phyloP scores from a whole-genome alignment of 1,139 yeast genomes.

The Taphrina pruni region DNA sequence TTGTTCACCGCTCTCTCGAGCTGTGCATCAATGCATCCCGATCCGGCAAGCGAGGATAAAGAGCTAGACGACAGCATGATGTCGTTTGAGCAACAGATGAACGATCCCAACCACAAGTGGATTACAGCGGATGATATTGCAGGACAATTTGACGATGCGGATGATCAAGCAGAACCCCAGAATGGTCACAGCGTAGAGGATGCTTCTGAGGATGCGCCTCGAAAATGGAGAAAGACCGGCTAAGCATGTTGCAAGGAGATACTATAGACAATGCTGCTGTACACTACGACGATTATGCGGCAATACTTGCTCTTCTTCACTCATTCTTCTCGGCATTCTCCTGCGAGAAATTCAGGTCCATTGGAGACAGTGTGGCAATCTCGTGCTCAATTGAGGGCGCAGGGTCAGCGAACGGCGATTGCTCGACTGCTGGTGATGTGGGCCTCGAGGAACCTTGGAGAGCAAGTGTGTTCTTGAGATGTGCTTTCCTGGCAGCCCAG shows the following conservation, averaged over 20 bases:
- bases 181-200: not conserved
- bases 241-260: not conserved
- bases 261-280: slow-evolving; percentile 6
- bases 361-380: slow-evolving; percentile 29
- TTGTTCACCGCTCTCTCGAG: slow-evolving; percentile 18
- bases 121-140: slow-evolving; percentile 28
- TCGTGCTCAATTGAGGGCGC: slow-evolving; percentile 8
- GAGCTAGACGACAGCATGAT: slow-evolving; percentile 7
- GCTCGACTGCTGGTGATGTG: slow-evolving; percentile 26
- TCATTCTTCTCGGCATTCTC: not conserved
- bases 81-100: slow-evolving; percentile 1
- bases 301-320: not conserved
- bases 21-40: slow-evolving; percentile 27
- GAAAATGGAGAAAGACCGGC: slow-evolving; percentile 23
- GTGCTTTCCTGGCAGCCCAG: slow-evolving; percentile 39
- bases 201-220: slow-evolving; percentile 4
- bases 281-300: slow-evolving; percentile 11
- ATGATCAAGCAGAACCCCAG: not conserved
- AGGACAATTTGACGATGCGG: slow-evolving; percentile 29
- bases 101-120: slow-evolving; percentile 28
- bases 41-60: slow-evolving; percentile 4
- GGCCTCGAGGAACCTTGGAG: slow-evolving; percentile 18
- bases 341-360: slow-evolving; percentile 21
- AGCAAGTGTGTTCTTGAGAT: slow-evolving; percentile 37
- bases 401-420: slow-evolving; percentile 34